These are phyloP conservation scores for Diplodia mutila DNA, from an alignment of 2,329 filamentous ascomycete genomes.

Conservation along the genomic window DNA sequence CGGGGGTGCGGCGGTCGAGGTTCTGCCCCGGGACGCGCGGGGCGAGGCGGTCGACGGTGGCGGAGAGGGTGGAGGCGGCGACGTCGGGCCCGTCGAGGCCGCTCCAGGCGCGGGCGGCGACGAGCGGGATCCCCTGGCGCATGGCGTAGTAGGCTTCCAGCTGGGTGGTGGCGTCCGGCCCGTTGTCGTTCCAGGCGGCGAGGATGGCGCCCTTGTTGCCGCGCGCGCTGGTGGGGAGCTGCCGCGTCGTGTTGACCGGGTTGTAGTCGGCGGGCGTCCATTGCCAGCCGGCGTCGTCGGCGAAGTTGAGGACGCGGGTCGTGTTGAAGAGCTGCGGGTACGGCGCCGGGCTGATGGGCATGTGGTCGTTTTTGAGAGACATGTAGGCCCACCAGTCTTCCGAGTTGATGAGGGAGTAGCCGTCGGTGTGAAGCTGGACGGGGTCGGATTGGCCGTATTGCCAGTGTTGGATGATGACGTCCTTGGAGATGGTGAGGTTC, in stretches of 20 bases:
- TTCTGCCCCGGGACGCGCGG: constrained; percentile 32
- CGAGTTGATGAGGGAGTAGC: constrained; percentile 51
- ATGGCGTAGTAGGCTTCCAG: constrained; percentile 31
- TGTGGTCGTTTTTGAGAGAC: constrained; percentile 58
- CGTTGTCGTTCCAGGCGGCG: constrained; percentile 33
- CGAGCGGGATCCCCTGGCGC: constrained; percentile 30
- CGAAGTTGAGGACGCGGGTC: constrained; percentile 51
- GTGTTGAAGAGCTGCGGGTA: constrained; percentile 55
- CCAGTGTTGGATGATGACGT: constrained; percentile 54
- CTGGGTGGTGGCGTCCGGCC: constrained; percentile 31
- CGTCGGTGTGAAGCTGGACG: constrained; percentile 42
- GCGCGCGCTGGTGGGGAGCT: constrained; percentile 48
- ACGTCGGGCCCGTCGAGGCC: constrained; percentile 44
- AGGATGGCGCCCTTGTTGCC: constrained; percentile 36
- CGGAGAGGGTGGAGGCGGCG: constrained; percentile 49
- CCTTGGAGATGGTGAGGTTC: constrained; percentile 44
- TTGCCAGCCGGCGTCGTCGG: constrained; percentile 46
- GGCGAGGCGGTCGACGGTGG: constrained; percentile 50
- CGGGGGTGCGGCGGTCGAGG: constrained; percentile 51
- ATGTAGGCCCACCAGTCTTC: constrained; percentile 60
- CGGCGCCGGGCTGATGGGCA: constrained; percentile 50
- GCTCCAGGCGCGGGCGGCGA: constrained; percentile 33
- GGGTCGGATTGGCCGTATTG: constrained; percentile 55
- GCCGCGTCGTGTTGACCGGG: constrained; percentile 23
- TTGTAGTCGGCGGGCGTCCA: constrained; percentile 54